These are phyloP conservation scores for Pleurotus tuber-regium DNA, from an alignment of 768 basidiomycete genomes.

Conservation along the genomic window DNA sequence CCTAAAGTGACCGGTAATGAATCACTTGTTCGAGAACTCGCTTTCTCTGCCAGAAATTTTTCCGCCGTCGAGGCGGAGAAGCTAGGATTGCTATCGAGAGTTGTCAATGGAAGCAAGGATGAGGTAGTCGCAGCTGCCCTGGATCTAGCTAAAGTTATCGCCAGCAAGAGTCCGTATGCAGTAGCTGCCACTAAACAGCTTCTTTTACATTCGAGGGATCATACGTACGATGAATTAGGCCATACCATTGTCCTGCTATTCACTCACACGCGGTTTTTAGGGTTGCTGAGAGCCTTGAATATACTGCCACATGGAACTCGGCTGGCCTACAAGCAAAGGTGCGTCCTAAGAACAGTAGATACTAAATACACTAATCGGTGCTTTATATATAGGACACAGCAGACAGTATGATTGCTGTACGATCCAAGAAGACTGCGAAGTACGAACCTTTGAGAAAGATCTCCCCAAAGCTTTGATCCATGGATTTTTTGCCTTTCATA, in stretches of 20 bases:
- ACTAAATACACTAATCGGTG: no score
- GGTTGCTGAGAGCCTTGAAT: constrained; percentile 40
- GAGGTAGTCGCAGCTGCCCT: constrained; percentile 69
- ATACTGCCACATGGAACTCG: constrained; percentile 44
- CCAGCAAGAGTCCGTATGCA: constrained; percentile 77
- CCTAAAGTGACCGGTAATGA: constrained; percentile 77
- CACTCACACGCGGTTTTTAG: constrained; percentile 20
- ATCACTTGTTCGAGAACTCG: constrained; percentile 70
- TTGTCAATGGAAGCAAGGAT: constrained; percentile 62
- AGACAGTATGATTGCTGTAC: constrained; percentile 31
- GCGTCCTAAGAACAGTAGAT: no score
- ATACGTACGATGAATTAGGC: constrained; percentile 50
- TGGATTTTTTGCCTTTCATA: no score
- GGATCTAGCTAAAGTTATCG: constrained; percentile 63
- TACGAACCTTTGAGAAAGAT: constrained; percentile 25
- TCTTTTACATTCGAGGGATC: constrained; percentile 75
- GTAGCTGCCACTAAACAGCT: constrained; percentile 75
- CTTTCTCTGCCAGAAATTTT: constrained; percentile 75
- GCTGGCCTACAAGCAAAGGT: constrained; percentile 41
- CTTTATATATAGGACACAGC: constrained; percentile 43
- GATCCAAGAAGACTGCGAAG: constrained; percentile 27
- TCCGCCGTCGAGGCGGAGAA: constrained; percentile 60
- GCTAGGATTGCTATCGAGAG: constrained; percentile 72
- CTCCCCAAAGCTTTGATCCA: constrained; percentile 9
- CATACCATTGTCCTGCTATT: not conserved